These are phyloP conservation scores for Astraeus odoratus DNA, from an alignment of 768 basidiomycete species.

Conservation along the genomic window DNA sequence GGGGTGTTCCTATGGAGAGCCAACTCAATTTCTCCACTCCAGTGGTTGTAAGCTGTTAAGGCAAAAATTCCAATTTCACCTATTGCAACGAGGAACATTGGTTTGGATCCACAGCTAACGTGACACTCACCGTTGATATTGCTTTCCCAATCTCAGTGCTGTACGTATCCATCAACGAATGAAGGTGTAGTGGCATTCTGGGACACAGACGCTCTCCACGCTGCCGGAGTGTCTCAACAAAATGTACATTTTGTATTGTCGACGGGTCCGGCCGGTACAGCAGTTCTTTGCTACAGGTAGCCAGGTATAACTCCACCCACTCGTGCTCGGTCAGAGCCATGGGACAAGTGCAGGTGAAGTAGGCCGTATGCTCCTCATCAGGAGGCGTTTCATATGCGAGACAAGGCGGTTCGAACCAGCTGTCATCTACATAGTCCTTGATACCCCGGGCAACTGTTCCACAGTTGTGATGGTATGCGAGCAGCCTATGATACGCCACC, in stretches of 20 bases:
- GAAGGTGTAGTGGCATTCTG: not conserved
- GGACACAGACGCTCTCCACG: not conserved
- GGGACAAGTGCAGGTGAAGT: too few species aligned
- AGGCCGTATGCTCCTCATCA: too few species aligned
- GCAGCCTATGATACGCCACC: slow-evolving; percentile 34
- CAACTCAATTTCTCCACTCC: not conserved
- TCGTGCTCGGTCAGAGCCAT: not conserved
- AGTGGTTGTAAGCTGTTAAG: not conserved
- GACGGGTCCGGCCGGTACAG: not conserved
- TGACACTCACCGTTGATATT: not conserved
- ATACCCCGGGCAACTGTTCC: slow-evolving; percentile 14
- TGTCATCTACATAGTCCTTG: not conserved
- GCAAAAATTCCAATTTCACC: not conserved
- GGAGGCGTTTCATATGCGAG: too few species aligned
- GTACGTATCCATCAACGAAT: not conserved
- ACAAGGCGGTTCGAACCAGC: not conserved
- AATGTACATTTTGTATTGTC: too few species aligned
- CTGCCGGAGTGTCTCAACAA: not conserved
- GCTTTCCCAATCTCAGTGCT: not conserved
- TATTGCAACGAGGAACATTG: not conserved
- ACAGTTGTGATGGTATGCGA: slow-evolving; percentile 35
- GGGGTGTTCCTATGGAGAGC: too few species aligned
- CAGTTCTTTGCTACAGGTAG: not conserved
- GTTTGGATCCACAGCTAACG: not conserved
- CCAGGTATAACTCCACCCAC: not conserved